phyloP scores from a whole-genome alignment of 2,329 filamentous ascomycete species.

The Botrytis medusae region DNA sequence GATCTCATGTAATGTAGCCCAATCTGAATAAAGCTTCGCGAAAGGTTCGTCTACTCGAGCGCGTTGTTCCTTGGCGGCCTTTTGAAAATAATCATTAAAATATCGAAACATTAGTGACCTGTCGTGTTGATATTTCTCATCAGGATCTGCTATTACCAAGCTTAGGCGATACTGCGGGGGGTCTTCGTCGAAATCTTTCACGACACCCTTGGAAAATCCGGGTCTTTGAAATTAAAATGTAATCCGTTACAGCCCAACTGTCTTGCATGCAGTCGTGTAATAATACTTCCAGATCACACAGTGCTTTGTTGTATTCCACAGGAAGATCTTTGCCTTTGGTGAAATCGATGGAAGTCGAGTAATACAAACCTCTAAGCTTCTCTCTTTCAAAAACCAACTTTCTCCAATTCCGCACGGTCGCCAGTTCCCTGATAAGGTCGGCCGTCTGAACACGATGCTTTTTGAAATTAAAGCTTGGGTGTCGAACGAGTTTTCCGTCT shows the following conservation, averaged over 20 bases:
- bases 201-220: background rate
- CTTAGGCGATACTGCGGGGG: background rate
- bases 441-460: background rate
- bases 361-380: background rate
- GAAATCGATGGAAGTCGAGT: background rate
- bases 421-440: background rate
- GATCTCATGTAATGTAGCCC: background rate
- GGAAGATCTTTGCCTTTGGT: background rate
- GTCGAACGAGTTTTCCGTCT: background rate
- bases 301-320: background rate
- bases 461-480: background rate
- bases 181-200: background rate
- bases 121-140: background rate
- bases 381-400: background rate
- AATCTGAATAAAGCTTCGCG: background rate
- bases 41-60: background rate
- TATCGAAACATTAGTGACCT: background rate
- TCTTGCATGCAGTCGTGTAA: background rate
- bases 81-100: background rate
- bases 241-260: background rate
- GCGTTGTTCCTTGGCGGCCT: background rate
- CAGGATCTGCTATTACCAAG: background rate
- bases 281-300: background rate
- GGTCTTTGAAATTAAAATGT: background rate
- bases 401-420: background rate